phyloP scores from a whole-genome alignment of 2,329 filamentous ascomycete species.

The Kalmusia sp. region DNA sequence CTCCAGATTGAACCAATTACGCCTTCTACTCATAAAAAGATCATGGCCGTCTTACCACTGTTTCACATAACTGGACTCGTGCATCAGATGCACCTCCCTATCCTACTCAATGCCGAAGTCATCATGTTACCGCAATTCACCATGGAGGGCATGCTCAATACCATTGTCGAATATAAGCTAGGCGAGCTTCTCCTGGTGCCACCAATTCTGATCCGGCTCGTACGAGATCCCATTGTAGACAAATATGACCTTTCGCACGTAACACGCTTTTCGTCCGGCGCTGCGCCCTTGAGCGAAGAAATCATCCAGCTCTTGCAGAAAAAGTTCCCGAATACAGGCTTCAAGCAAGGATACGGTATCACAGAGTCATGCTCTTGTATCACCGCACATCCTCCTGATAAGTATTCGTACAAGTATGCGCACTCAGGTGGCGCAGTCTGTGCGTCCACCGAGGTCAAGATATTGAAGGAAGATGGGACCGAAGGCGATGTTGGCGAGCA shows the following conservation, averaged over 20 bases:
- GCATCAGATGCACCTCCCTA: constrained; percentile 64
- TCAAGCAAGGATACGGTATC: constrained; percentile 74
- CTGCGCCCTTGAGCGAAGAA: constrained; percentile 65
- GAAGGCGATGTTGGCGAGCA: constrained; percentile 56
- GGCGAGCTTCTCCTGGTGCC: constrained; percentile 62
- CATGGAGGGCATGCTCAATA: constrained; percentile 58
- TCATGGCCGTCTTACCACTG: constrained; percentile 42
- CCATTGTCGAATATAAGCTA: constrained; percentile 55
- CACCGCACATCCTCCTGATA: constrained; percentile 64
- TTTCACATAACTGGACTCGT: constrained; percentile 47
- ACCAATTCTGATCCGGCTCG: constrained; percentile 66
- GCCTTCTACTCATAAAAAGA: constrained; percentile 49
- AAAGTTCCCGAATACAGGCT: constrained; percentile 65
- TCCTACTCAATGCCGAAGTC: constrained; percentile 70
- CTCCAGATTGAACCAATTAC: constrained; percentile 59
- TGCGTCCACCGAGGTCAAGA: constrained; percentile 66
- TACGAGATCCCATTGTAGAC: constrained; percentile 61
- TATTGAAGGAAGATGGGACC: constrained; percentile 63
- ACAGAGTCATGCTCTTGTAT: constrained; percentile 71
- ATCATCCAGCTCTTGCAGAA: constrained; percentile 63
- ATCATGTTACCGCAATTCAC: constrained; percentile 70
- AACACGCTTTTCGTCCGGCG: constrained; percentile 65
- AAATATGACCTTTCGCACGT: constrained; percentile 65
- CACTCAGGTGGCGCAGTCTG: constrained; percentile 64
- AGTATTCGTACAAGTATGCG: constrained; percentile 65